phyloP scores from a whole-genome alignment of 306 rosid genomes.

The Biancaea sappan region DNA sequence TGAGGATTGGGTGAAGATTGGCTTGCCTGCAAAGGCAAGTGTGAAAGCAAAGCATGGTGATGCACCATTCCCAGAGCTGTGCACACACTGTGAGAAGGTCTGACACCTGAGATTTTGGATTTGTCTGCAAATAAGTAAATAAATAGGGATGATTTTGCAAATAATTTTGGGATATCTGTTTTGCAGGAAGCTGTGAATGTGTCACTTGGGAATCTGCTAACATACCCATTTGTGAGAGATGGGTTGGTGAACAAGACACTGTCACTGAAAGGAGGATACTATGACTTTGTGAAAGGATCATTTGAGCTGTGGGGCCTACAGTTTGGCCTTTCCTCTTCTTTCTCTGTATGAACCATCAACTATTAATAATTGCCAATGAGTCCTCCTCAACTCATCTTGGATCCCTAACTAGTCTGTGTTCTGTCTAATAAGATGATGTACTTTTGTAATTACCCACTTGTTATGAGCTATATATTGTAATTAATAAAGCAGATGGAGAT shows the following conservation, averaged over 20 bases:
- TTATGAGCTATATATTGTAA: conserved; percentile 33
- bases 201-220: conserved; percentile 85
- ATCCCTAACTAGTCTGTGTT: conserved; percentile 42
- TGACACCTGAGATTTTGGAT: neutral
- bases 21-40: conserved; percentile 74
- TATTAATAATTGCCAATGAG: conserved; percentile 46
- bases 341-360: conserved; percentile 90
- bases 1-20: conserved; percentile 91
- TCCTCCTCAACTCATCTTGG: conserved; percentile 44
- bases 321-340: conserved; percentile 66
- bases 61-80: conserved; percentile 56
- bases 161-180: neutral
- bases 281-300: conserved; percentile 82
- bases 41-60: conserved; percentile 48
- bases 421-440: conserved; percentile 31
- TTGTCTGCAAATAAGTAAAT: neutral
- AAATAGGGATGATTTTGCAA: neutral
- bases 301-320: conserved; percentile 98
- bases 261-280: conserved; percentile 84
- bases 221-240: conserved; percentile 93
- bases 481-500: conserved; percentile 43
- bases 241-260: conserved; percentile 89
- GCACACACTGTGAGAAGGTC: conserved; percentile 88
- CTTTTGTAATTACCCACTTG: conserved; percentile 35
- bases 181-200: conserved; percentile 91